Conservation (phyloP, 2,329 filamentous ascomycete species). For the Aspergillaceae sp. region DNA sequence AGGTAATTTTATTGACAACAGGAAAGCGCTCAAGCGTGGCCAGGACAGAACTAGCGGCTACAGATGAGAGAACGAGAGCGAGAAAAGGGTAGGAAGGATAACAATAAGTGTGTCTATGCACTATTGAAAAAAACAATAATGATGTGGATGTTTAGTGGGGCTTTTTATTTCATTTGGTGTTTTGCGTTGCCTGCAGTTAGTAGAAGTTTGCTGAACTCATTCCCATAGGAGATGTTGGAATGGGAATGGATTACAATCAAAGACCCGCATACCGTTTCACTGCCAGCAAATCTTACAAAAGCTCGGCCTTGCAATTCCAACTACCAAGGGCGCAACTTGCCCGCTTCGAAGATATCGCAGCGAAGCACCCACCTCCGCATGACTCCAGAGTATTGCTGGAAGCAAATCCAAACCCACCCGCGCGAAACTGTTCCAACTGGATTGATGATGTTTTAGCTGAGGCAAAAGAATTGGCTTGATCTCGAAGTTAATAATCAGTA, state of each 20-base stretch:
- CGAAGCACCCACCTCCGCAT: background rate
- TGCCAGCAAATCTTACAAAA: background rate
- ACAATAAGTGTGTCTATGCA: no score
- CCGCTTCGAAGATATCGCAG: slow-evolving; percentile 1
- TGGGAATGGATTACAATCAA: slow-evolving; percentile 3
- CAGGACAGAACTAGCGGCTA: no score
- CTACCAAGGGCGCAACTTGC: background rate
- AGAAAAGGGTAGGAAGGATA: no score
- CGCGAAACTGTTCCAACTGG: slow-evolving; percentile 1
- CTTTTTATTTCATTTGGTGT: no score
- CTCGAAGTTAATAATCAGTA: background rate
- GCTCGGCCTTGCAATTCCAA: background rate
- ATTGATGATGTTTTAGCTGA: slow-evolving; percentile 3
- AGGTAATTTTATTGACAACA: no score
- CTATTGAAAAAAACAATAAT: no score
- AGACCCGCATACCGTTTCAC: slow-evolving; percentile 1
- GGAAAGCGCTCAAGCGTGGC: no score
- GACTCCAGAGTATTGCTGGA: slow-evolving; percentile 1
- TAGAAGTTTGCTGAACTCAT: no score
- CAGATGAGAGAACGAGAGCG: no score
- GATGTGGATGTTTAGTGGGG: no score
- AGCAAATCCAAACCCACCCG: slow-evolving; percentile 1
- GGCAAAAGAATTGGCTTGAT: background rate
- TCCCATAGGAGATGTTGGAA: background rate
- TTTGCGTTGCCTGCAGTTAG: no score